These are phyloP conservation scores for Clohesyomyces aquaticus DNA, from an alignment of 495 filamentous ascomycete genomes.

Conservation along the genomic window DNA sequence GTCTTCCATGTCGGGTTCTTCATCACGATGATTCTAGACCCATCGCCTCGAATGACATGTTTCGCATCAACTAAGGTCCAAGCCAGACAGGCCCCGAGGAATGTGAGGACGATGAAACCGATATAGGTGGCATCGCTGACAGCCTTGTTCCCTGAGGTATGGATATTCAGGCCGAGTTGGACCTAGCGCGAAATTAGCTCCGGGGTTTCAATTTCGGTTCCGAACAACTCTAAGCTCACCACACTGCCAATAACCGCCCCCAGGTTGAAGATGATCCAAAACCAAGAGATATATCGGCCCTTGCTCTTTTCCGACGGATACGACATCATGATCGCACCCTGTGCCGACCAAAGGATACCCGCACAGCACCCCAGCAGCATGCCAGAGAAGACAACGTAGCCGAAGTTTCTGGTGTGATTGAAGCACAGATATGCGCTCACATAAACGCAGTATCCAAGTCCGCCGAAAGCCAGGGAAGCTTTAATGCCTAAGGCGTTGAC, in stretches of 20 bases:
- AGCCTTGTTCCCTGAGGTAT: constrained; percentile 57
- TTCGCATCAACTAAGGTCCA: constrained; percentile 72
- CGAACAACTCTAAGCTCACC: constrained; percentile 50
- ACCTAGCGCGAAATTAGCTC: not conserved
- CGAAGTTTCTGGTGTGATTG: constrained; percentile 69
- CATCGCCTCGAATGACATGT: constrained; percentile 75
- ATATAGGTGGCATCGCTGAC: constrained; percentile 85
- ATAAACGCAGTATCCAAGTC: constrained; percentile 85
- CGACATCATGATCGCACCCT: constrained; percentile 94
- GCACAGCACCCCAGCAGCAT: constrained; percentile 71
- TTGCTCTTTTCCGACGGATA: constrained; percentile 82
- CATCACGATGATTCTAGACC: constrained; percentile 76
- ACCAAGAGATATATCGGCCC: constrained; percentile 84
- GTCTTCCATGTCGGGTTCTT: constrained; percentile 72
- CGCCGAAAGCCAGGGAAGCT: constrained; percentile 73
- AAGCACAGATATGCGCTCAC: constrained; percentile 75
- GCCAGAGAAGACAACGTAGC: constrained; percentile 62
- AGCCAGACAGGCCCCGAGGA: constrained; percentile 70
- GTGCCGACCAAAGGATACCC: constrained; percentile 85
- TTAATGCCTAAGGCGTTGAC: constrained; percentile 74
- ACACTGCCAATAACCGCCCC: constrained; percentile 87
- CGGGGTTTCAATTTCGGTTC: not conserved
- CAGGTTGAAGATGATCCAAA: constrained; percentile 95
- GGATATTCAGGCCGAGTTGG: constrained; percentile 71
- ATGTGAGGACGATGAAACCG: constrained; percentile 85